Evolutionary conservation across 768 basidiomycete genomes (phyloP).

Genomic region (Mycena pura): DNA sequence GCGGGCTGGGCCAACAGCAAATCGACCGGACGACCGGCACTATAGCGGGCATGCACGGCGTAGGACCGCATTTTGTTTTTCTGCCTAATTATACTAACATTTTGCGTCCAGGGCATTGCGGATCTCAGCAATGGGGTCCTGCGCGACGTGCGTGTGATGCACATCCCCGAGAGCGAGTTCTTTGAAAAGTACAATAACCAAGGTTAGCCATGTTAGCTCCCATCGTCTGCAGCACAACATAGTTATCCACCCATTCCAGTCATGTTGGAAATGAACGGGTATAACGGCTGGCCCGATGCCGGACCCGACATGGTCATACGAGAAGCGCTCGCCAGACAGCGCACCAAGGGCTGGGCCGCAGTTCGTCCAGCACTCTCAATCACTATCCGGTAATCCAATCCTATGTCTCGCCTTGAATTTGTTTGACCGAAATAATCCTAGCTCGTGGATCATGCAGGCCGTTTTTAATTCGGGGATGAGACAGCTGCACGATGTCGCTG

Average conservation of each 20-base stretch:
- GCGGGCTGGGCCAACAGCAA: conserved; percentile 8
- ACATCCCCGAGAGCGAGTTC: conserved; percentile 13
- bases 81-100: neutral
- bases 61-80: neutral
- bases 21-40: neutral
- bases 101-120: conserved; percentile 9
- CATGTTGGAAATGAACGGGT: neutral
- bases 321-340: conserved; percentile 24
- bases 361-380: conserved; percentile 23
- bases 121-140: conserved; percentile 26
- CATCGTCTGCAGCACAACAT: neutral
- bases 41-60: conserved; percentile 14
- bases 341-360: conserved; percentile 22
- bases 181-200: conserved; percentile 22
- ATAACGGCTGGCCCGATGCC: neutral
- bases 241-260: neutral
- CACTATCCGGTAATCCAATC: conserved; percentile 24
- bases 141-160: conserved; percentile 27
- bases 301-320: conserved; percentile 23
- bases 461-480: neutral
- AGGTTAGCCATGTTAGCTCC: conserved; percentile 2
- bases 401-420: neutral
- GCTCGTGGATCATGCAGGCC: conserved; percentile 28
- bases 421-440: neutral
- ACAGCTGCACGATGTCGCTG: neutral